Percentiles rank a stretch among this genome's conserved stretches.
Conservation (phyloP, 306 rosid genomes). For the Nissolia schottii region DNA sequence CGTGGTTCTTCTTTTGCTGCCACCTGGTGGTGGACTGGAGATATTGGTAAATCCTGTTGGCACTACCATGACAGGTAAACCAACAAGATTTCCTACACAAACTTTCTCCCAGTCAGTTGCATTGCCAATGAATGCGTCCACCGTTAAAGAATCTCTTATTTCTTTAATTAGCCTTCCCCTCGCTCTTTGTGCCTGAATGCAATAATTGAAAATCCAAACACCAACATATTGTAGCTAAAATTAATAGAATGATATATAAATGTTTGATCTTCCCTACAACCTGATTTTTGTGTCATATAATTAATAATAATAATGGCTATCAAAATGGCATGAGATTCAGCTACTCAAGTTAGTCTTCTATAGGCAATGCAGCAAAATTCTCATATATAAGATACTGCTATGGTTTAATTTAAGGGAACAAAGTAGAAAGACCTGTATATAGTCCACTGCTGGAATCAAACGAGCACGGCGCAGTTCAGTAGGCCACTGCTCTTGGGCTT, state of each 20-base stretch:
- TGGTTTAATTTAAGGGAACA: not conserved
- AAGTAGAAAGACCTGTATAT: conserved; percentile 49
- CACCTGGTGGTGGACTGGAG: conserved; percentile 40
- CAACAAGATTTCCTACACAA: conserved; percentile 72
- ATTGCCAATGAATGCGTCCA: conserved; percentile 70
- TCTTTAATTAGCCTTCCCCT: conserved; percentile 57
- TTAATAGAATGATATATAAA: not conserved
- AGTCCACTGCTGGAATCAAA: conserved; percentile 63
- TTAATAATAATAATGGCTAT: not conserved
- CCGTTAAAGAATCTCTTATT: conserved; percentile 46
- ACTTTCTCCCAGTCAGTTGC: conserved; percentile 84
- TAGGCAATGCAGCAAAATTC: not conserved
- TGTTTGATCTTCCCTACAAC: not conserved
- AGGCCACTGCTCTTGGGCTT: conserved; percentile 88
- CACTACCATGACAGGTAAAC: conserved; percentile 62
- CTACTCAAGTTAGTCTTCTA: not conserved
- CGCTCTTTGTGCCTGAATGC: conserved; percentile 65
- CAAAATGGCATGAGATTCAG: not conserved
- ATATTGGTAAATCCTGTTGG: conserved; percentile 54
- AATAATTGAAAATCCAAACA: not conserved
- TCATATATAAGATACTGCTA: not conserved
- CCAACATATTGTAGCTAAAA: not conserved
- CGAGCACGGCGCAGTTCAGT: conserved; percentile 54
- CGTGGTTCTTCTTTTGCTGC: conserved; percentile 38
- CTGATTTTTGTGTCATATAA: not conserved